Conservation (phyloP, 345 rosid species). For the Sapria himalayana region DNA sequence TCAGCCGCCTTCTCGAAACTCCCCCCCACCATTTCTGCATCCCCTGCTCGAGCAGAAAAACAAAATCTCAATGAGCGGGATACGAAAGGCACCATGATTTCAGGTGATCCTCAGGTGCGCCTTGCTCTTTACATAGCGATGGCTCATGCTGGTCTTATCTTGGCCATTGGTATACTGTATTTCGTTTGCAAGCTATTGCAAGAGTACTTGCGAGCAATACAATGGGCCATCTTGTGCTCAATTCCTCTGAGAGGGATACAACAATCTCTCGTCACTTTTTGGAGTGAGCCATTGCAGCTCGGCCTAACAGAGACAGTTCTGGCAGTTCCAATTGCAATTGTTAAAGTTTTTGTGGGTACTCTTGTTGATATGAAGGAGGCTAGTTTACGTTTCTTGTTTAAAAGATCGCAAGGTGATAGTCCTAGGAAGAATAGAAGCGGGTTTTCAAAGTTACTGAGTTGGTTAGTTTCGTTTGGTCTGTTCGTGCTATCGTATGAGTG, state of each 20-base stretch:
- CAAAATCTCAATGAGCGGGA: slow-evolving; percentile 9
- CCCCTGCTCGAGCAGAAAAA: slow-evolving; percentile 4
- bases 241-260: slow-evolving; percentile 84
- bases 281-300: slow-evolving; percentile 54
- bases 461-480: slow-evolving; percentile 67
- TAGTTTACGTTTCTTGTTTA: slow-evolving; percentile 27
- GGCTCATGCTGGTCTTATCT: slow-evolving; percentile 92
- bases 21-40: slow-evolving; percentile 18
- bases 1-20: slow-evolving; percentile 62
- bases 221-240: slow-evolving; percentile 87
- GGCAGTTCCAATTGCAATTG: slow-evolving; percentile 61
- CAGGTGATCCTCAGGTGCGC: slow-evolving; percentile 62
- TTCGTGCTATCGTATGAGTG: slow-evolving; percentile 63
- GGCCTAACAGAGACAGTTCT: slow-evolving; percentile 86
- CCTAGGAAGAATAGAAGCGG: slow-evolving; percentile 25
- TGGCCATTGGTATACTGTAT: slow-evolving; percentile 41
- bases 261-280: slow-evolving; percentile 63
- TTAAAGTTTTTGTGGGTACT: slow-evolving; percentile 52
- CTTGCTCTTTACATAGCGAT: slow-evolving; percentile 89
- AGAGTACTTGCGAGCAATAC: slow-evolving; percentile 74
- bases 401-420: slow-evolving; percentile 25
- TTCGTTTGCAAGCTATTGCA: slow-evolving; percentile 54
- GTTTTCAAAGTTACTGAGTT: slow-evolving; percentile 46
- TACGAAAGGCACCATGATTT: slow-evolving; percentile 12
- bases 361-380: slow-evolving; percentile 53